Conservation (phyloP, 140 eudicot genomes). For the Senecio squalidus region DNA sequence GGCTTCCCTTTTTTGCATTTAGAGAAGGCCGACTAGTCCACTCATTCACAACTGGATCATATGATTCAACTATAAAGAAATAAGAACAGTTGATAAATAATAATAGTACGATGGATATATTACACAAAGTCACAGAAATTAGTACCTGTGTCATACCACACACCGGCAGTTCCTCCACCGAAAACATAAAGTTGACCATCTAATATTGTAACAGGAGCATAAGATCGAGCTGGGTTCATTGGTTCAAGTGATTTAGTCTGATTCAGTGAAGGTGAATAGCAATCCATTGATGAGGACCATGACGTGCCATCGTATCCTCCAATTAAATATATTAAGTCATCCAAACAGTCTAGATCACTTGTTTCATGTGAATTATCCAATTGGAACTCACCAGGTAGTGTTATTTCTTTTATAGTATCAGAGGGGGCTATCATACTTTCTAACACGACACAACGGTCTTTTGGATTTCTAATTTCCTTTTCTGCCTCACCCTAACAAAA, state of each 20-base stretch:
- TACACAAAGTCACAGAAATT: background rate
- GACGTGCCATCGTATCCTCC: conserved; percentile 77
- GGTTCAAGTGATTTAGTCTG: conserved; percentile 41
- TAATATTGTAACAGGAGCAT: conserved; percentile 54
- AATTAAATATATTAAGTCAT: conserved; percentile 39
- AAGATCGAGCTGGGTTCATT: conserved; percentile 48
- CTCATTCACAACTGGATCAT: conserved; percentile 39
- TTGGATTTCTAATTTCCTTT: conserved; percentile 43
- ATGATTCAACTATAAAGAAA: conserved; percentile 50
- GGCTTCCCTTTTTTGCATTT: conserved; percentile 55
- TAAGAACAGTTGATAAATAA: conserved; percentile 2
- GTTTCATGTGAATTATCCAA: conserved; percentile 30
- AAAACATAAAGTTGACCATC: conserved; percentile 56
- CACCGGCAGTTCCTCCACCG: conserved; percentile 65
- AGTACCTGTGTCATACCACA: conserved; percentile 84
- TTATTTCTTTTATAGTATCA: conserved; percentile 8
- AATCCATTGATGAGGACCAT: conserved; percentile 53
- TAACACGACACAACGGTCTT: conserved; percentile 21
- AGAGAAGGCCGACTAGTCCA: conserved; percentile 61
- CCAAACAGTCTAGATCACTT: conserved; percentile 21
- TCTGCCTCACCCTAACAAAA: conserved; percentile 51
- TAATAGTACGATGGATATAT: too few species aligned
- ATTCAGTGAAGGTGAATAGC: conserved; percentile 49
- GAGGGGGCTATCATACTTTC: conserved; percentile 7
- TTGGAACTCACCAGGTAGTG: conserved; percentile 2